Evolutionary conservation across 176 grass and related monocot species (phyloP).

Genomic region (Thalia dealbata): DNA sequence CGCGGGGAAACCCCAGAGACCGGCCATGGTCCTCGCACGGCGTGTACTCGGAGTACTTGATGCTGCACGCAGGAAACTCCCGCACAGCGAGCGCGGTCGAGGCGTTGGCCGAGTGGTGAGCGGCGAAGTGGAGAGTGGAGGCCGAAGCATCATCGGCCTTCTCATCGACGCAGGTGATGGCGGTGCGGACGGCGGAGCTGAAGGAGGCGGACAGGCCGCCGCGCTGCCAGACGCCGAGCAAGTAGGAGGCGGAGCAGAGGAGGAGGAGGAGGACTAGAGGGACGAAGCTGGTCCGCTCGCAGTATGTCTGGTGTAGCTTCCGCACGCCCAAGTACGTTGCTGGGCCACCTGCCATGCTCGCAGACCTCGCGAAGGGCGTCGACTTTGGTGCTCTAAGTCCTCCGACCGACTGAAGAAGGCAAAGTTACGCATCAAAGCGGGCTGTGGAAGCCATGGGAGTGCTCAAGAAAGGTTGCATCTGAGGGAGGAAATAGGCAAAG

Average conservation of each 20-base stretch:
- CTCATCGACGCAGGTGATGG: slow-evolving; percentile 19
- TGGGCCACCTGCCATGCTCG: slow-evolving; percentile 32
- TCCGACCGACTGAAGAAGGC: no score
- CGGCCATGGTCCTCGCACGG: slow-evolving; percentile 38
- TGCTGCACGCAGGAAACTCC: slow-evolving; percentile 26
- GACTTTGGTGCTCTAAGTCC: not conserved
- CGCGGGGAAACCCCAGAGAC: slow-evolving; percentile 30
- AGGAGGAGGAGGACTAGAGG: slow-evolving; percentile 22
- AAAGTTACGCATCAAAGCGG: not conserved
- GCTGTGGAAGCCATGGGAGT: not conserved
- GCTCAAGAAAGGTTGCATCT: not conserved
- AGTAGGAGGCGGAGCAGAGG: slow-evolving; percentile 63
- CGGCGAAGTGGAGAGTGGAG: slow-evolving; percentile 45
- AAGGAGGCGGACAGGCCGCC: slow-evolving; percentile 22
- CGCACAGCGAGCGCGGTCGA: slow-evolving; percentile 7
- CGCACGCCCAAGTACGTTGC: slow-evolving; percentile 8
- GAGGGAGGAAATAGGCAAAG: not conserved
- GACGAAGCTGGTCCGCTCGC: slow-evolving; percentile 32
- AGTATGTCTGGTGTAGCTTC: slow-evolving; percentile 13
- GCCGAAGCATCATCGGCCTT: not conserved
- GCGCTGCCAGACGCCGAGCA: slow-evolving; percentile 61
- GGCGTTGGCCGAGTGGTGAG: slow-evolving; percentile 45
- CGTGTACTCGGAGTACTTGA: slow-evolving; percentile 40
- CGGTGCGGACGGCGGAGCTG: slow-evolving; percentile 5
- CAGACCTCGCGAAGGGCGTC: not conserved